Evolutionary conservation across 2,329 filamentous ascomycete species (phyloP).

Genomic region (Alternaria sp.): DNA sequence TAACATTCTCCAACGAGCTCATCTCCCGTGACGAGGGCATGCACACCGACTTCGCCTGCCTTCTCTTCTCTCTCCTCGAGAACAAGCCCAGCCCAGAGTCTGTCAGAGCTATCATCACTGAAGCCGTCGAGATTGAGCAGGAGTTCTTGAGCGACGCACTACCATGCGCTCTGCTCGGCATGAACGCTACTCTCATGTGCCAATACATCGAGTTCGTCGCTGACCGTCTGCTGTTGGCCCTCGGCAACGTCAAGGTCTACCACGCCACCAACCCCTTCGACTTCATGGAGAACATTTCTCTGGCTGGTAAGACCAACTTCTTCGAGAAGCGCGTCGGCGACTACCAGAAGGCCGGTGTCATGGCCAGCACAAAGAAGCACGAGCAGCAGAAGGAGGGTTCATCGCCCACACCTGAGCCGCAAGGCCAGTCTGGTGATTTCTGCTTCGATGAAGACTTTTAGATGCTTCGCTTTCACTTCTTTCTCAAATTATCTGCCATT

Average conservation of each 20-base stretch:
- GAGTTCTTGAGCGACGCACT: slow-evolving; percentile 98
- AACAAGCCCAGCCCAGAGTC: slow-evolving; percentile 84
- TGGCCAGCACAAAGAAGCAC: slow-evolving; percentile 84
- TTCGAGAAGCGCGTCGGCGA: slow-evolving; percentile 99
- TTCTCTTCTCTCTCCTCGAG: slow-evolving; percentile 97
- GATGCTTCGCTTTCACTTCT: slow-evolving; percentile 45
- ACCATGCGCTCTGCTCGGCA: slow-evolving; percentile 90
- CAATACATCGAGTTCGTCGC: slow-evolving; percentile 99
- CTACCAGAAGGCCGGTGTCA: slow-evolving; percentile 99
- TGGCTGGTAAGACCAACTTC: slow-evolving; percentile 99
- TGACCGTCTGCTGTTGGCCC: slow-evolving; percentile 88
- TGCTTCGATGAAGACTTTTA: slow-evolving; percentile 97
- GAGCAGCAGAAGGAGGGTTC: slow-evolving; percentile 61
- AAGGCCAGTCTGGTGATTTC: slow-evolving; percentile 73
- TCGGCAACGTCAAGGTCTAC: slow-evolving; percentile 95
- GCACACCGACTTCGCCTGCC: slow-evolving; percentile 98
- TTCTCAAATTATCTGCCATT: slow-evolving; percentile 27
- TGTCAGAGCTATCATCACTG: slow-evolving; percentile 87
- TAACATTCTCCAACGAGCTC: slow-evolving; percentile 99
- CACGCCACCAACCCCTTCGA: slow-evolving; percentile 95
- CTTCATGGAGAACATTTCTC: slow-evolving; percentile 99
- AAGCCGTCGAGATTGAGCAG: slow-evolving; percentile 93
- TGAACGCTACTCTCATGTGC: slow-evolving; percentile 98
- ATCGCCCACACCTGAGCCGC: slow-evolving; percentile 56
- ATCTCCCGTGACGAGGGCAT: slow-evolving; percentile 99